Evolutionary conservation across 2,329 filamentous ascomycete genomes (phyloP), one percentile per base, ranked within the genome.

Genomic region (Stemphylium beticola): DNA sequence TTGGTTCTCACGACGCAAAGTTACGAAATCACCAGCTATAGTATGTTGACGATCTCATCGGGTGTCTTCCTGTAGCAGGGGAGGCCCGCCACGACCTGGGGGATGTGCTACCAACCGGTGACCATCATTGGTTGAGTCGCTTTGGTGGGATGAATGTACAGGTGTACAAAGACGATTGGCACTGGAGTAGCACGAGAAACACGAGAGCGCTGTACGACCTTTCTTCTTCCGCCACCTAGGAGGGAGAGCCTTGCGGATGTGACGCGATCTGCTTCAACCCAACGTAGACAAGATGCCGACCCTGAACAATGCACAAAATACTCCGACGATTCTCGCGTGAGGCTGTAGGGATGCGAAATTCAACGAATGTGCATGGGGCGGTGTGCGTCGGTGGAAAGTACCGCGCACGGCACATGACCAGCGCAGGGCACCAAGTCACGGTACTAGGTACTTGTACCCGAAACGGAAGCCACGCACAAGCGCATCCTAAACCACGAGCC

Each of bases 81-180:
- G 26, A 29, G 26, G 26, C 26, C 26, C 10, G 26, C 26, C 39
- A 53, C 26, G 39, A 56, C 40, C 42, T 39, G 33, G 24, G 22
- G 36, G 18, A 53, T 43, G 44, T 57, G 39, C 41, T 26, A 40
- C 26, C 49, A 51, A 51, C 46, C 42, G 50, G 36, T 42, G 41
- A 49, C 44, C 32, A 55, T 55, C 39, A 58, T 45, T 55, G 46
- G 49, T 31, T 29, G 48, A 33, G 36, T 45, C 11, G 18, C 22
- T 5, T 33, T 20, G 32, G 57, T 58, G 36, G 47, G 44, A 57
- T 53, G 44, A 45, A 18, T 49, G 49, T 47, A 57, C 55, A 47
- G 48, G 26, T 49, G 47, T 47, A 49, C 47, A 12, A 45, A 20
- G 32, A 18, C 46, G 52, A 52, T 55, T 49, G 55, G 43, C 44